A percentile compares a stretch with the other conserved stretches of the same genome.
Conservation (phyloP, 352 stramenopile species). For the Blastocystis sp. region DNA sequence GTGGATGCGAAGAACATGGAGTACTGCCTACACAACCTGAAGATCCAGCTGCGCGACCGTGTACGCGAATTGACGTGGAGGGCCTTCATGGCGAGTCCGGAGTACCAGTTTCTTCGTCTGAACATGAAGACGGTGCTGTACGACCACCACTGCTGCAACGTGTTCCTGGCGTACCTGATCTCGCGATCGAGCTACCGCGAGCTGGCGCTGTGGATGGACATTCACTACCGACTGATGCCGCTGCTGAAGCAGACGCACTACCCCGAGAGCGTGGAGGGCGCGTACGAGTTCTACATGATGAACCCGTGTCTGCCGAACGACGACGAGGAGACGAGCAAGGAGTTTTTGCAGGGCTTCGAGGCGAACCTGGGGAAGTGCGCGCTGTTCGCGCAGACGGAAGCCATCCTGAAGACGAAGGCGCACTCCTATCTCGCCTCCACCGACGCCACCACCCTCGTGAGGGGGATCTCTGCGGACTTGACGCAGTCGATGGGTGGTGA, state of each 20-base stretch:
- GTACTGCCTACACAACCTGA: constrained; percentile 40
- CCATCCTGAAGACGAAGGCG: background rate
- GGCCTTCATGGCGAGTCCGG: constrained; percentile 20
- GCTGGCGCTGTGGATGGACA: constrained; percentile 64
- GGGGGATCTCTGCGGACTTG: background rate
- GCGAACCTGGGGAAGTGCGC: background rate
- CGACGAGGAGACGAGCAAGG: background rate
- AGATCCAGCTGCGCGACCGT: constrained; percentile 27
- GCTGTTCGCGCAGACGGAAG: background rate
- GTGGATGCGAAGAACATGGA: background rate
- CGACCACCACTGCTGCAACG: constrained; percentile 25
- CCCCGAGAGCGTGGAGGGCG: background rate
- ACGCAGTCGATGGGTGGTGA: background rate
- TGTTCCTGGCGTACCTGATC: constrained; percentile 55
- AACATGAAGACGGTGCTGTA: constrained; percentile 57
- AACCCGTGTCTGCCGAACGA: background rate
- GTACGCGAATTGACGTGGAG: constrained; percentile 10
- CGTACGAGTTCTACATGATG: background rate
- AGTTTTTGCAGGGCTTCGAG: background rate
- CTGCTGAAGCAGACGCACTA: constrained; percentile 21
- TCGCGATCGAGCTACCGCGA: constrained; percentile 12
- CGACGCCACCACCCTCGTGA: background rate
- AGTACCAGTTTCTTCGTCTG: constrained; percentile 61
- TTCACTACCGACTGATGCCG: constrained; percentile 44
- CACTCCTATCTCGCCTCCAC: background rate